Evolutionary conservation across 495 filamentous ascomycete species (phyloP).

Genomic region (Extremus antarcticus): DNA sequence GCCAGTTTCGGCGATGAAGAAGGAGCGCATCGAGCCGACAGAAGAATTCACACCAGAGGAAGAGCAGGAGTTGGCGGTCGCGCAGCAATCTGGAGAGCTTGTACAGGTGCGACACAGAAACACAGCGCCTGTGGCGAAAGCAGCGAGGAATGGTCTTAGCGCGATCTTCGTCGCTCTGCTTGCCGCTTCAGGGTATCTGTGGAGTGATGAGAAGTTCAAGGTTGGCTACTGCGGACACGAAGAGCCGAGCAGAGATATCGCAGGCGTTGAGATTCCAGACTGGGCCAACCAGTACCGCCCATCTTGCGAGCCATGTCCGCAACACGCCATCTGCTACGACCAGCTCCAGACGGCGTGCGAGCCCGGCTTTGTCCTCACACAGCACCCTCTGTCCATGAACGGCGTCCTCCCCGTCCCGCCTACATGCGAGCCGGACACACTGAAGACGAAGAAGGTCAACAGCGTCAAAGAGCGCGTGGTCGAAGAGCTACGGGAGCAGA

Average conservation of each 20-base stretch:
- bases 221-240: slow-evolving; percentile 93
- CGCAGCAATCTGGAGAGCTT: slow-evolving; percentile 15
- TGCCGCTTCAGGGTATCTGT: slow-evolving; percentile 66
- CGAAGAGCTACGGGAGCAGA: slow-evolving; percentile 72
- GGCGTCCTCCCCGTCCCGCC: slow-evolving; percentile 77
- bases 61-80: slow-evolving; percentile 56
- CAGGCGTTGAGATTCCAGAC: slow-evolving; percentile 31
- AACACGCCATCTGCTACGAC: slow-evolving; percentile 79
- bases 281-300: slow-evolving; percentile 62
- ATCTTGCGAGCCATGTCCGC: slow-evolving; percentile 81
- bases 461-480: slow-evolving; percentile 79
- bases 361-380: slow-evolving; percentile 70
- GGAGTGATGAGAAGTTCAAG: slow-evolving; percentile 84
- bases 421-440: slow-evolving; percentile 89
- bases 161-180: slow-evolving; percentile 55
- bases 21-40: slow-evolving; percentile 22
- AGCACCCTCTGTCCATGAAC: slow-evolving; percentile 71
- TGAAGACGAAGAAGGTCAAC: slow-evolving; percentile 77
- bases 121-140: slow-evolving; percentile 19
- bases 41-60: slow-evolving; percentile 94
- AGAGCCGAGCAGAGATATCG: slow-evolving; percentile 35
- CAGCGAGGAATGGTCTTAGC: slow-evolving; percentile 46
- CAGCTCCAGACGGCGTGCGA: slow-evolving; percentile 71
- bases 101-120: slow-evolving; percentile 23
- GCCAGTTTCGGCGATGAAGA: slow-evolving; percentile 23